These are phyloP conservation scores for Rosa multiflora DNA, from an alignment of 306 rosid species.

Conservation along the genomic window DNA sequence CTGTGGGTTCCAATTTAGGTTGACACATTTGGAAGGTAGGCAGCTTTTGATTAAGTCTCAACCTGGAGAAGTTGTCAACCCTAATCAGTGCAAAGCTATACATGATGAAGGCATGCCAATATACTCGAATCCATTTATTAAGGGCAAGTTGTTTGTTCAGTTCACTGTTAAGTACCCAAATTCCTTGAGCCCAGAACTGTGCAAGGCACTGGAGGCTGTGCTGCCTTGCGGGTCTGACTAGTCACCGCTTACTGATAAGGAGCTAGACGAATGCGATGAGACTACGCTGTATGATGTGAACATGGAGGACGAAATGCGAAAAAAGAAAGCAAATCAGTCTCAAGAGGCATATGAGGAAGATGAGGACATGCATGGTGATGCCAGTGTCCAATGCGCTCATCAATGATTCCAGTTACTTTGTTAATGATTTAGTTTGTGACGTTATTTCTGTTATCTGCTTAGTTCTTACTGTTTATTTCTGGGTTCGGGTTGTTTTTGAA, in stretches of 20 bases:
- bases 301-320: slow-evolving; percentile 69
- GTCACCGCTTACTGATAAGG: slow-evolving; percentile 78
- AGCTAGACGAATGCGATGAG: slow-evolving; percentile 91
- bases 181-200: slow-evolving; percentile 59
- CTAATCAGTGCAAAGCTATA: slow-evolving; percentile 78
- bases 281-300: slow-evolving; percentile 88
- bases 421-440: neutral
- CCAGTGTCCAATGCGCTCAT: slow-evolving; percentile 88
- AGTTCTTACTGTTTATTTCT: neutral
- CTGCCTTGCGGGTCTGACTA: slow-evolving; percentile 56
- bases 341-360: slow-evolving; percentile 74
- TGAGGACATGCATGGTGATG: slow-evolving; percentile 85
- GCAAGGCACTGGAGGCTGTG: slow-evolving; percentile 59
- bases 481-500: neutral
- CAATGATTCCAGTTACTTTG: slow-evolving; percentile 24
- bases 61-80: slow-evolving; percentile 91
- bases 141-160: slow-evolving; percentile 83
- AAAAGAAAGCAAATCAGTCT: slow-evolving; percentile 49
- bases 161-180: slow-evolving; percentile 83
- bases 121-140: slow-evolving; percentile 86
- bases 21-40: slow-evolving; percentile 81
- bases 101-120: slow-evolving; percentile 97
- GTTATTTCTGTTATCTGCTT: neutral
- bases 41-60: slow-evolving; percentile 83
- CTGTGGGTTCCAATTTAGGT: slow-evolving; percentile 84